Base-by-base conservation (phyloP, 2,329 filamentous ascomycete species). In the Colletotrichum sp. region DNA sequence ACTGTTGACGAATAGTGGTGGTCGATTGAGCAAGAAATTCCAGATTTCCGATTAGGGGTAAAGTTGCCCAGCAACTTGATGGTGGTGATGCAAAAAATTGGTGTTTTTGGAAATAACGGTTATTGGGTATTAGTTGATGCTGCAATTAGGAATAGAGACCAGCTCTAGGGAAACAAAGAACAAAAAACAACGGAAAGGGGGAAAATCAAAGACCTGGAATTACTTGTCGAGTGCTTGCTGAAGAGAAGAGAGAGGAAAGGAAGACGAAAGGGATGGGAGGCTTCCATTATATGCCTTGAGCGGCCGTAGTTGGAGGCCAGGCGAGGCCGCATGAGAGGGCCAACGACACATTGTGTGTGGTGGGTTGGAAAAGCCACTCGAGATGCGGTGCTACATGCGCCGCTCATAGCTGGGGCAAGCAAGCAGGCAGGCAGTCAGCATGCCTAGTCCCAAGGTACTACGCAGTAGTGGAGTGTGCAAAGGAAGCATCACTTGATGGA, bases 211-310 rank as follows among this genome's bases (percentile, higher is more conserved):
- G 85, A 84, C 88, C 86, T 85, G 86, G 87, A 87, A 88, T 88
- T 88, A 82, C 85, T 83, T 80, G 82, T 86, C 89, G 85, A 88
- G 82, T 87, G 87, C 92, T 94, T 94, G 93, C 92, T 93, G 89
- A 89, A 89, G 92, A 91, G 81, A 81, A 81, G 82, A 86, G 85
- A 84, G 87, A 87, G 83, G 82, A 84, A 82, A 81, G 80, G 85
- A 85, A 85, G 82, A 82, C 81, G 83, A 81, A 79, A 81, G 82
- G 80, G 81, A 80, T 81, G 60, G 75, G 80, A 80, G 81, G 82
- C 88, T 87, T 39, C 84, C 82, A 70, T 78, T 78, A 78, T 78
- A 78, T 77, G 77, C 48, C 48, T 69, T 65, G 72, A 72, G 65
- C 57, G 74, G 64, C 74, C 74, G 64, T 57, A 32, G 70, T 60